Conservation (phyloP, 139 green algal genomes). For the Ettlia oleoabundans region DNA sequence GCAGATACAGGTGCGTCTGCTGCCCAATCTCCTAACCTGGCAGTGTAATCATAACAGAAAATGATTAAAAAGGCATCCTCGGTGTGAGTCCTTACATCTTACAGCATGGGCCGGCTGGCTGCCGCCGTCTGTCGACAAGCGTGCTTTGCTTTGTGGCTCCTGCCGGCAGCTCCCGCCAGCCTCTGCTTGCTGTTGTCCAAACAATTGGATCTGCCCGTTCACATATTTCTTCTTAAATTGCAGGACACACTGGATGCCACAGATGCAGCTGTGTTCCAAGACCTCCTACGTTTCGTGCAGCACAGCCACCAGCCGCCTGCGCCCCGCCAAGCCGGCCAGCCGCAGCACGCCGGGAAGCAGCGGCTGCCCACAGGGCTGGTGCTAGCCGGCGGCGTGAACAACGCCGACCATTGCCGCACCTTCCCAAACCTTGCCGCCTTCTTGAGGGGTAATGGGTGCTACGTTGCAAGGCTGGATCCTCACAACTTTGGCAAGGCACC, state of each 20-base stretch:
- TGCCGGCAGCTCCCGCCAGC: background rate
- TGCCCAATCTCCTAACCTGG: too few relatives aligned
- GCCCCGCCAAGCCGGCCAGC: background rate
- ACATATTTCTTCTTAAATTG: too few relatives aligned
- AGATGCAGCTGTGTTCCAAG: conserved; percentile 25
- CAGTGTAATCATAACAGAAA: too few relatives aligned
- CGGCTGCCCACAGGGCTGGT: conserved; percentile 54
- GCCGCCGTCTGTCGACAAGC: too few relatives aligned
- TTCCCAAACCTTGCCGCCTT: conserved; percentile 49
- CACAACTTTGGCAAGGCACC: conserved; percentile 18
- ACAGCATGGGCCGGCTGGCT: too few relatives aligned
- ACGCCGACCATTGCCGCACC: conserved; percentile 56
- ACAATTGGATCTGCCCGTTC: too few relatives aligned
- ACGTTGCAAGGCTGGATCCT: conserved; percentile 54
- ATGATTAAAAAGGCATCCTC: too few relatives aligned
- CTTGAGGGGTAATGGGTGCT: conserved; percentile 39
- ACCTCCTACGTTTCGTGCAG: conserved; percentile 23
- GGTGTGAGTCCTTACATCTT: too few relatives aligned
- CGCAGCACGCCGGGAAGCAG: background rate
- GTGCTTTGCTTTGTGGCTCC: too few relatives aligned
- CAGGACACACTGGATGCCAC: conserved; percentile 13
- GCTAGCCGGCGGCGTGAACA: conserved; percentile 62
- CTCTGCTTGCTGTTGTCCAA: background rate
- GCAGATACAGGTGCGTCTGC: conserved; percentile 29
- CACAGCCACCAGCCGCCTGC: background rate